A percentile compares a stretch with the other conserved stretches of the same genome.
Evolutionary conservation across 805 yeast genomes (phyloP).

Genomic region (Monosporozyma aerobia): DNA sequence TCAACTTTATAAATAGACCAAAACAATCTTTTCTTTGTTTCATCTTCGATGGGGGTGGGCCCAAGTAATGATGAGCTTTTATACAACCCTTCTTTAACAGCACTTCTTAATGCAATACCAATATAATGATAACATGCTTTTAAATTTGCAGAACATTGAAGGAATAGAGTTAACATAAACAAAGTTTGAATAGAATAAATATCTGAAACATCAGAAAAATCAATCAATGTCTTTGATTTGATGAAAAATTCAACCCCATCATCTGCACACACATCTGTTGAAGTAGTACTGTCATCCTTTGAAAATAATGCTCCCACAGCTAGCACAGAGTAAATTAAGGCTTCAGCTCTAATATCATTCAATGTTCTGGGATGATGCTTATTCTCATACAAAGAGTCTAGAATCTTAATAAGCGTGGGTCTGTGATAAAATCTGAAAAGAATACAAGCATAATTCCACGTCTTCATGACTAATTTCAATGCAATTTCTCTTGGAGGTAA

Average conservation of each 20-base stretch:
- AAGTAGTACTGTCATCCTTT: slow-evolving; percentile 35
- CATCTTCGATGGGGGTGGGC: slow-evolving; percentile 68
- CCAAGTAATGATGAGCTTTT: slow-evolving; percentile 53
- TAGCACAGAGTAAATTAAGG: slow-evolving; percentile 75
- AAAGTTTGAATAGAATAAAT: slow-evolving; percentile 74
- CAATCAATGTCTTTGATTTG: slow-evolving; percentile 71
- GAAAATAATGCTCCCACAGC: slow-evolving; percentile 81
- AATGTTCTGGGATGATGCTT: slow-evolving; percentile 52
- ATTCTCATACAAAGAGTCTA: slow-evolving; percentile 66
- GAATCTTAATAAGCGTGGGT: slow-evolving; percentile 65
- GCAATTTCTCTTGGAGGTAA: slow-evolving; percentile 73
- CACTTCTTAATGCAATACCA: slow-evolving; percentile 78
- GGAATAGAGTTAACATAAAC: slow-evolving; percentile 74
- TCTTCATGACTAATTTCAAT: slow-evolving; percentile 56
- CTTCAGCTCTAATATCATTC: slow-evolving; percentile 65
- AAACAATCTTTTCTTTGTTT: slow-evolving; percentile 74
- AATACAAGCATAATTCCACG: slow-evolving; percentile 83
- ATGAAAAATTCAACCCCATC: slow-evolving; percentile 75
- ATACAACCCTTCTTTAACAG: slow-evolving; percentile 75
- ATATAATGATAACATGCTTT: slow-evolving; percentile 84
- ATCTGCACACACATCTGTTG: slow-evolving; percentile 39
- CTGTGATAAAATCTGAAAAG: slow-evolving; percentile 78
- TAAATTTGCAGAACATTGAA: slow-evolving; percentile 81
- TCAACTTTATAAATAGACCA: slow-evolving; percentile 91
- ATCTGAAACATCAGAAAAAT: slow-evolving; percentile 52